phyloP scores from a whole-genome alignment of 1,284 basidiomycete species.

The Marasmius fiardii region DNA sequence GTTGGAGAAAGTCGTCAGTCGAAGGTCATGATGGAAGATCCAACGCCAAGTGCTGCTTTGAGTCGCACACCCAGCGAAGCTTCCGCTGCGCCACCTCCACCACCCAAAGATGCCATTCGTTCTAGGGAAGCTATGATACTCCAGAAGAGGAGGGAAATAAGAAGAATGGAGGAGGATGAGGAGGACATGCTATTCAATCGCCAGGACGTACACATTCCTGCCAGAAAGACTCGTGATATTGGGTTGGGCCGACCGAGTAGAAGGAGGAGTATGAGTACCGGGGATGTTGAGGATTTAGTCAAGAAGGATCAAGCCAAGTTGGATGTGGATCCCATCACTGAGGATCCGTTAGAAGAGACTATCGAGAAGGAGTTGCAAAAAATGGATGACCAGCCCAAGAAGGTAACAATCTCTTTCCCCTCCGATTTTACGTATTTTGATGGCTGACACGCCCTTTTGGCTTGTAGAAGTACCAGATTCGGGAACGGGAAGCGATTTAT shows the following conservation, averaged over 20 bases:
- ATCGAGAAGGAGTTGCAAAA: conserved; percentile 69
- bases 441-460: neutral
- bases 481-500: conserved; percentile 75
- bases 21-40: conserved; percentile 36
- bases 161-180: conserved; percentile 49
- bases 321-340: conserved; percentile 35
- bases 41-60: conserved; percentile 23
- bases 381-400: conserved; percentile 46
- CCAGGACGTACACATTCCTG: conserved; percentile 16
- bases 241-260: conserved; percentile 49
- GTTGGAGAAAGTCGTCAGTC: conserved; percentile 10
- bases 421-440: conserved; percentile 4
- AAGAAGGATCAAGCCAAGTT: conserved; percentile 34
- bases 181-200: conserved; percentile 30
- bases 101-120: conserved; percentile 64
- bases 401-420: conserved; percentile 31
- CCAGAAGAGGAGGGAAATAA: conserved; percentile 66
- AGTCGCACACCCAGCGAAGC: conserved; percentile 38
- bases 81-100: conserved; percentile 39
- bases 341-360: conserved; percentile 56
- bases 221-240: conserved; percentile 21
- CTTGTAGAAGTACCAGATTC: conserved; percentile 55
- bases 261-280: conserved; percentile 70
- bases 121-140: conserved; percentile 68
- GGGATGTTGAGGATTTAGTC: conserved; percentile 52